A percentile compares a stretch with the other conserved stretches of the same genome.
Evolutionary conservation across 2,329 filamentous ascomycete genomes (phyloP).

Genomic region (Beauveria scarabaeidicola): DNA sequence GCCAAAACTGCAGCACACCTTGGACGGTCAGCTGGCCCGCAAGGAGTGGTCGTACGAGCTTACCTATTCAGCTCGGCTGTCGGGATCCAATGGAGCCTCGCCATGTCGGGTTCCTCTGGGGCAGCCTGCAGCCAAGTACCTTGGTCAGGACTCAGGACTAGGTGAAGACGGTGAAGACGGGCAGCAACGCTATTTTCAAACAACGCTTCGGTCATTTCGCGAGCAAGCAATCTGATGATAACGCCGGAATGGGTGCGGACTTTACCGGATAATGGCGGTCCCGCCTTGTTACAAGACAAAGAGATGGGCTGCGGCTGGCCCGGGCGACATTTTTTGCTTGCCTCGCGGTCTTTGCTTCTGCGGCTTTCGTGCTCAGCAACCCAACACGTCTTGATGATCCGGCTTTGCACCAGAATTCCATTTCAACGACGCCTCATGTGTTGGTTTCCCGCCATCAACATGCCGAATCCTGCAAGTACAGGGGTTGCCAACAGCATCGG

Average conservation of each 20-base stretch:
- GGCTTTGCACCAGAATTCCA: background rate
- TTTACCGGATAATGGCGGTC: background rate
- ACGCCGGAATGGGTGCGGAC: background rate
- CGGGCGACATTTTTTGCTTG: background rate
- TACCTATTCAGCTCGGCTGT: conserved; percentile 8
- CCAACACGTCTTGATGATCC: too few species aligned
- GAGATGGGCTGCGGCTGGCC: background rate
- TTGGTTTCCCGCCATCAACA: background rate
- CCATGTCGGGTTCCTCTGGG: background rate
- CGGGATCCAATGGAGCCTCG: conserved; percentile 5
- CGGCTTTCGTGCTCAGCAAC: background rate
- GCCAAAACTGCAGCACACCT: background rate
- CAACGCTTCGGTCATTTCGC: background rate
- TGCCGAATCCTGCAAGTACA: background rate
- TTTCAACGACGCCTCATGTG: background rate
- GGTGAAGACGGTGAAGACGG: background rate
- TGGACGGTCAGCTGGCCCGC: background rate
- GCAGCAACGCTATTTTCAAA: background rate
- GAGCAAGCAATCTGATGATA: background rate
- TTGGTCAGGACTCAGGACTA: background rate
- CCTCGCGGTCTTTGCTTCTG: background rate
- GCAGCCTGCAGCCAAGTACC: background rate
- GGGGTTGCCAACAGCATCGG: background rate
- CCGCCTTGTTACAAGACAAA: background rate
- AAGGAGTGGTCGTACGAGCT: conserved; percentile 7